phyloP scores from a whole-genome alignment of 345 rosid species.

The Viola odorata region DNA sequence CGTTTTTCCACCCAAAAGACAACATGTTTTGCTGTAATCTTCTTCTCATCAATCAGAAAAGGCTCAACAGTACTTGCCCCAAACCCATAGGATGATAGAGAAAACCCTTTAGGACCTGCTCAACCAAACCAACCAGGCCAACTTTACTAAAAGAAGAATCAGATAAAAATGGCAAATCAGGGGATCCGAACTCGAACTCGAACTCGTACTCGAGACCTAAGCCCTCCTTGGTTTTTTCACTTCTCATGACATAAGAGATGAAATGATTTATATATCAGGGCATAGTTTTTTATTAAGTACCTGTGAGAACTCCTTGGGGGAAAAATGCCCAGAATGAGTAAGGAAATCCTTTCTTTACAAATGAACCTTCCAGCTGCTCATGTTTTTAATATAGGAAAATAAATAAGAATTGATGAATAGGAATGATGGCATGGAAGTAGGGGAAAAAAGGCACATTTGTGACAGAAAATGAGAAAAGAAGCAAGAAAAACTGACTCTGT shows the following conservation, averaged over 20 bases:
- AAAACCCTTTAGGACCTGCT: conserved; percentile 79
- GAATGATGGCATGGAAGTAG: neutral
- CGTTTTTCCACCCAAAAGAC: conserved; percentile 96
- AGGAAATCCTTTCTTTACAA: conserved; percentile 49
- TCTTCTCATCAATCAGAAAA: conserved; percentile 86
- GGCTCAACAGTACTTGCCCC: conserved; percentile 89
- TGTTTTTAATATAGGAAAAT: neutral
- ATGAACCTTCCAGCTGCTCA: conserved; percentile 76
- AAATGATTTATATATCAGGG: too few species aligned
- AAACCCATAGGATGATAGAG: conserved; percentile 67
- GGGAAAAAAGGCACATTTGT: neutral
- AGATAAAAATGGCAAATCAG: too few species aligned
- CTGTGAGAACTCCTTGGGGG: conserved; percentile 64
- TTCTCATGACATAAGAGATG: too few species aligned
- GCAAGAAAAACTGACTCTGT: conserved; percentile 60
- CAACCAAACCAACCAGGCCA: too few species aligned
- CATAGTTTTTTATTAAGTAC: too few species aligned
- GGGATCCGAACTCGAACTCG: too few species aligned
- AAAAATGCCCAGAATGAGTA: conserved; percentile 92
- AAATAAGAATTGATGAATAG: neutral
- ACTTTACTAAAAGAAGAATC: too few species aligned
- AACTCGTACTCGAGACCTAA: neutral
- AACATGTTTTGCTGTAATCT: conserved; percentile 62
- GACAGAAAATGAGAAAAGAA: too few species aligned
- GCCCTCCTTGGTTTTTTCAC: too few species aligned